Base-by-base conservation (phyloP, 768 basidiomycete species). In the Tulasnella sp. region DNA sequence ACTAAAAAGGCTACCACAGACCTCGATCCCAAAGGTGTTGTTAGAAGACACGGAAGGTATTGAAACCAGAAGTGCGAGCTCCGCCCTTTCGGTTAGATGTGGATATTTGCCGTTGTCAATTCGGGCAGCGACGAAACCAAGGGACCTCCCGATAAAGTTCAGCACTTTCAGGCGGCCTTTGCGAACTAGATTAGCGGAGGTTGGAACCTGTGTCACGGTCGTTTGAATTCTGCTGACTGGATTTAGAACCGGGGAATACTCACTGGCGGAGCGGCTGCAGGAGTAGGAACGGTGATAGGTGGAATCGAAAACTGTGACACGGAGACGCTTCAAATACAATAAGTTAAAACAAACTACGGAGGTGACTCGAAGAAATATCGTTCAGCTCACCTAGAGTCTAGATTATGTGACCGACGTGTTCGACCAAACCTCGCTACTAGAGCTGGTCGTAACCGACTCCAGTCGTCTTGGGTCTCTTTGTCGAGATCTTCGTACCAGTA, bases 361-460 rank as follows among this genome's bases (percentile, higher is more conserved):
- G 46, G 3, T 3, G 18, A 46, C 1, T 46, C 46, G 18, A 46
- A 18, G 18, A 46, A 3, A 14, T 20, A 46, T 46, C 18, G 1
- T 46, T 46, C 46, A 18, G 16, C 46, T 46, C 16, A 14, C 46
- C 46, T 46, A 8, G 46, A 20, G 46, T 46, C 18, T 46, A 18
- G 46, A 20, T 3, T 46, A 14, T 14, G 46, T 16, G 46, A 14
- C 4, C 1, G 44, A 16, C 3, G 7, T 24, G 24, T n/a, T 14
- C 58, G 58, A n/a, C 58, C 58, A 28, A 60, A 60, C 58, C 31
- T 60, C 8, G 58, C 58, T 2, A 60, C n/a, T n/a, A 60, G 8
- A 20, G 73, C 73, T 46, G 40, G 73, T 12, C 73, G 73, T 22
- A 74, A 37, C 24, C 37, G 40, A 37, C 73, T 74, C 73, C 73